A percentile compares a stretch with the other conserved stretches of the same genome.
Evolutionary conservation across 106 monocot species (phyloP).

Genomic region (Platanthera zijinensis): DNA sequence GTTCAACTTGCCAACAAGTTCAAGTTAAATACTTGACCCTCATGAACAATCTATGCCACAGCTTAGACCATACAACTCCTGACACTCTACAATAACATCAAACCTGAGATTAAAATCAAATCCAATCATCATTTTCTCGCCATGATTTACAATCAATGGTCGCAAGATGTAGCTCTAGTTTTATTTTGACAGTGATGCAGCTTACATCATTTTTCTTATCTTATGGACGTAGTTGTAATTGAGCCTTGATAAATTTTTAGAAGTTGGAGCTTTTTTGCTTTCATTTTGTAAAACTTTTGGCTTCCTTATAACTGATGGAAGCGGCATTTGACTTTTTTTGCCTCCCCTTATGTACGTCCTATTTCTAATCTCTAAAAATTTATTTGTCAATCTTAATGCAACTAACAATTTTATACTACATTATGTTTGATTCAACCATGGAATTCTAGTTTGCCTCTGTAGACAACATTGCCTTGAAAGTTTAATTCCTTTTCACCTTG

Average conservation of each 20-base stretch:
- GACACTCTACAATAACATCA: too few species aligned
- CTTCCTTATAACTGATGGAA: not conserved
- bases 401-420: conserved; percentile 1
- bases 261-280: not conserved
- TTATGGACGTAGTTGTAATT: too few species aligned
- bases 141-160: too few species aligned
- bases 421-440: not conserved
- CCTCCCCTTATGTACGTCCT: not conserved
- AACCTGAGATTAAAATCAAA: too few species aligned
- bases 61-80: too few species aligned
- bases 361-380: not conserved
- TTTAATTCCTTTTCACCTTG: not conserved
- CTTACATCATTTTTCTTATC: too few species aligned
- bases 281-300: not conserved
- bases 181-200: too few species aligned
- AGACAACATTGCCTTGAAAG: not conserved
- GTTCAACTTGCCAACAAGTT: too few species aligned
- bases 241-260: not conserved
- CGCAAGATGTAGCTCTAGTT: too few species aligned
- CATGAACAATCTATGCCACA: too few species aligned
- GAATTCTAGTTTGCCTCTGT: not conserved
- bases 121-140: too few species aligned
- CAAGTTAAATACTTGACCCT: too few species aligned
- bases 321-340: not conserved
- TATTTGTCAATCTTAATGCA: not conserved